Evolutionary conservation across 2,329 filamentous ascomycete genomes (phyloP), one percentile per base, ranked within the genome.

Genomic region (Penicillium verrucosum): DNA sequence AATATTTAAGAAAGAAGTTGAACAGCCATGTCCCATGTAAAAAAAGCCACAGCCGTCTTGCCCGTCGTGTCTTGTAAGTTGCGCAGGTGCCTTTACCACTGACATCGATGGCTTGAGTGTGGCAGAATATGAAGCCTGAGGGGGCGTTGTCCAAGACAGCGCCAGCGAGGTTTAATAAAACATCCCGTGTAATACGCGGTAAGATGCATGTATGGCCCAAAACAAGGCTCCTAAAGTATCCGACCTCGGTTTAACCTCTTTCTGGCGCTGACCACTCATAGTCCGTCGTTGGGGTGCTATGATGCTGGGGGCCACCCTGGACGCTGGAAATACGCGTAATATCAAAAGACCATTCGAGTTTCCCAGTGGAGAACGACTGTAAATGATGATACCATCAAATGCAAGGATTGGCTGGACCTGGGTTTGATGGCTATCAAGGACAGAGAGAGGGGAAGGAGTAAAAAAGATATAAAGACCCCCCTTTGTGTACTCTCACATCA

Each of bases 231-330:
- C 36, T 43, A 27, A 42, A 54, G 43, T 27, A 38, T 57, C 50
- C 49, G 54, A 36, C 49, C 48, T 55, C 45, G 52, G 52, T 42
- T 51, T 29, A 42, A 37, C 36, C 44, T 50, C 30, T 5, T 42
- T 14, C 7, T 29, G 32, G 30, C 7, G 7, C n/a, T 49, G 51
- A 21, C 60, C 58, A 59, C 45, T 62, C 56, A 59, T 32, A 30
- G 37, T 32, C 18, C 40, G 18, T 30, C 18, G 7, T 42, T 40
- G 36, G 36, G 29, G 29, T 32, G n/a, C 51, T 55, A 67, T 67
- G 64, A 67, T 65, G 65, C 59, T 51, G 60, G 61, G 61, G 57
- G 64, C 43, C 43, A 54, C 29, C 25, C 42, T 5, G 27, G 32
- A 53, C 32, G 18, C 11, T 49, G 21, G 14, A 10, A 54, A 54